Base-by-base conservation (phyloP, 2,329 filamentous ascomycete genomes). In the Tolypocladium paradoxum region DNA sequence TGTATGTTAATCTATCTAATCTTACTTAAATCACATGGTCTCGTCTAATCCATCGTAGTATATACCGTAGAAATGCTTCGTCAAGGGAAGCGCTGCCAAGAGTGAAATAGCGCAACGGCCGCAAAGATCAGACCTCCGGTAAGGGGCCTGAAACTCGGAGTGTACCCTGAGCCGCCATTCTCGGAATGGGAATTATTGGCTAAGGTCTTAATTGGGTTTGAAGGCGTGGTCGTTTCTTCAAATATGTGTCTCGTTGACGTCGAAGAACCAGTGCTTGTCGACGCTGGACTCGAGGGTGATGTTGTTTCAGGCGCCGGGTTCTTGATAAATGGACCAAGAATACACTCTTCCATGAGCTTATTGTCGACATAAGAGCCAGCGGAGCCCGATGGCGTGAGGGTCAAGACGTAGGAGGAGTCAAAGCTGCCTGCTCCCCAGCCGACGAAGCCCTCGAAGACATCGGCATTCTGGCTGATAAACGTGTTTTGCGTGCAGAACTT, bases 351-450 rank as follows among this genome's bases (percentile, higher is more conserved):
- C 69, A 74, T 69, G 33, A 76, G 59, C n/a, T 68, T 55, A 56
- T 68, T 73, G 58, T 76, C 70, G 43, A 52, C 57, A 51, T 63
- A 70, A 4, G 52, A 52, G 36, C 62, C 60, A 3, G 57, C 53
- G 6, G 57, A 51, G 35, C 59, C 58, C 0, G 54, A 38, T 1
- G 74, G 74, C 27, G 73, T 74, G n/a, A 76, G 60, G 34, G 68
- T 71, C 47, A 76, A 59, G 38, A 75, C 57, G 54, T 76, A 76
- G 3, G 65, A 64, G 6, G 61, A 58, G 52, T 67, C 64, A 58
- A 76, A 75, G 57, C 69, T 71, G 9, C 74, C 73, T 8, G 74
- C 74, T 9, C 65, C 72, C 73, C 75, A 76, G 50, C 62, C 72
- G 11, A 76, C 70, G 45, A 76, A 69, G 11, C 75, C 75, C 11